Evolutionary conservation across 2,329 filamentous ascomycete genomes (phyloP).

Genomic region (Phialophora expanda): DNA sequence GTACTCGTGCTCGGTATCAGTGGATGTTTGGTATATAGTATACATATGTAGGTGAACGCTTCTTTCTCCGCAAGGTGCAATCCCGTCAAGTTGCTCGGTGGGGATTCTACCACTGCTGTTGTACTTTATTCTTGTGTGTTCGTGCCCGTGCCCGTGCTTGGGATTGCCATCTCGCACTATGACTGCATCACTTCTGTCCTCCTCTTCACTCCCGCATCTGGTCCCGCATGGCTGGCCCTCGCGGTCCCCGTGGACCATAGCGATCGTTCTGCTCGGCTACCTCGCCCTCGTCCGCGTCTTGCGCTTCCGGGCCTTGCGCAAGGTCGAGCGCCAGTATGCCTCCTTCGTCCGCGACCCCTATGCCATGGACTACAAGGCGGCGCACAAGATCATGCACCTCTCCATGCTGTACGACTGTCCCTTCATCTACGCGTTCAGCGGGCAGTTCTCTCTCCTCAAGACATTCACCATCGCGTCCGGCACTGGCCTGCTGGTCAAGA

Average conservation of each 20-base stretch:
- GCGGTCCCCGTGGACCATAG: conserved; percentile 4
- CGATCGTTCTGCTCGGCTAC: conserved; percentile 38
- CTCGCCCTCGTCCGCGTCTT: conserved; percentile 45
- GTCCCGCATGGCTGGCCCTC: neutral
- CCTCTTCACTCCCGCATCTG: neutral
- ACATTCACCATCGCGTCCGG: conserved; percentile 63
- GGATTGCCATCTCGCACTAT: neutral
- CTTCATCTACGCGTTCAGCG: conserved; percentile 54
- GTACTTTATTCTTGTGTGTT: neutral
- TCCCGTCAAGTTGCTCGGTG: too few species aligned
- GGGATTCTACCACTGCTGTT: neutral
- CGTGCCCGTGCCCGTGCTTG: too few species aligned
- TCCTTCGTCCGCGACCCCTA: conserved; percentile 57
- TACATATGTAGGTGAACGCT: too few species aligned
- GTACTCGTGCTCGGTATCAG: too few species aligned
- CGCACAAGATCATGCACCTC: conserved; percentile 53
- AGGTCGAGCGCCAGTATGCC: conserved; percentile 50
- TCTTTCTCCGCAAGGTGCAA: too few species aligned
- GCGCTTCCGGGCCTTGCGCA: conserved; percentile 48
- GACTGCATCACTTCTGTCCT: neutral
- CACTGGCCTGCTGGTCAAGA: conserved; percentile 55
- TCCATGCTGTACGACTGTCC: conserved; percentile 61
- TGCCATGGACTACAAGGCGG: conserved; percentile 59
- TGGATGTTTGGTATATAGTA: too few species aligned
- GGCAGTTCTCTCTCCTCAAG: conserved; percentile 66